phyloP scores from a whole-genome alignment of 352 stramenopile species.

The Phytophthora brassicae region DNA sequence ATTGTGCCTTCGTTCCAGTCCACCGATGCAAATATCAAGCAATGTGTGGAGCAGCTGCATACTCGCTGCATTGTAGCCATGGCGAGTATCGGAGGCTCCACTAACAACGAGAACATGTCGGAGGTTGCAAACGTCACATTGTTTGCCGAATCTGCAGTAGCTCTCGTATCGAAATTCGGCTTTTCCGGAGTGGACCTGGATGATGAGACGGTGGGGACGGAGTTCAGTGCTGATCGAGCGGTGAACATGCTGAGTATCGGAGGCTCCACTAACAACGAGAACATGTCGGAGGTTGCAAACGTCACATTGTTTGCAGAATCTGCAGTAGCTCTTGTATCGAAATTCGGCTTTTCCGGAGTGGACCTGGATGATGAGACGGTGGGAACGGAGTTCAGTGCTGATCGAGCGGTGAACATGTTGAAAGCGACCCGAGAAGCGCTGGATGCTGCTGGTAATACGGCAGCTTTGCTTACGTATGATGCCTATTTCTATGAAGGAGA shows the following conservation, averaged over 20 bases:
- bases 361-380: constrained; percentile 81
- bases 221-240: constrained; percentile 55
- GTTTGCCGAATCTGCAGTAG: constrained; percentile 55
- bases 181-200: constrained; percentile 79
- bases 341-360: constrained; percentile 72
- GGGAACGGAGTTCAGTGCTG: constrained; percentile 51
- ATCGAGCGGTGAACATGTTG: constrained; percentile 49
- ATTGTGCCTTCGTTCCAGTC: constrained; percentile 65
- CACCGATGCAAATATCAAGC: constrained; percentile 50
- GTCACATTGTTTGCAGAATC: constrained; percentile 49
- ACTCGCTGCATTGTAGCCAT: constrained; percentile 62
- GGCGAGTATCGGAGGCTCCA: constrained; percentile 68
- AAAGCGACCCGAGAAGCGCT: constrained; percentile 50
- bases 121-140: constrained; percentile 35
- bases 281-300: constrained; percentile 52
- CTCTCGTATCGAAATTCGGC: constrained; percentile 59
- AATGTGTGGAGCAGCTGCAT: constrained; percentile 60
- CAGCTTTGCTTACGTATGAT: constrained; percentile 69
- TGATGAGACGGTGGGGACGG: constrained; percentile 62
- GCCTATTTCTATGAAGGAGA: constrained; percentile 70
- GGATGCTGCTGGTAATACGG: constrained; percentile 25
- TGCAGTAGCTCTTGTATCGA: constrained; percentile 46
- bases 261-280: constrained; percentile 74
- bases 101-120: constrained; percentile 69
- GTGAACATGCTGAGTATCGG: constrained; percentile 49